A percentile compares a stretch with the other conserved stretches of the same genome.
Conservation (phyloP, 148 eudicot species). For the Tetragonia tetragonoides region DNA sequence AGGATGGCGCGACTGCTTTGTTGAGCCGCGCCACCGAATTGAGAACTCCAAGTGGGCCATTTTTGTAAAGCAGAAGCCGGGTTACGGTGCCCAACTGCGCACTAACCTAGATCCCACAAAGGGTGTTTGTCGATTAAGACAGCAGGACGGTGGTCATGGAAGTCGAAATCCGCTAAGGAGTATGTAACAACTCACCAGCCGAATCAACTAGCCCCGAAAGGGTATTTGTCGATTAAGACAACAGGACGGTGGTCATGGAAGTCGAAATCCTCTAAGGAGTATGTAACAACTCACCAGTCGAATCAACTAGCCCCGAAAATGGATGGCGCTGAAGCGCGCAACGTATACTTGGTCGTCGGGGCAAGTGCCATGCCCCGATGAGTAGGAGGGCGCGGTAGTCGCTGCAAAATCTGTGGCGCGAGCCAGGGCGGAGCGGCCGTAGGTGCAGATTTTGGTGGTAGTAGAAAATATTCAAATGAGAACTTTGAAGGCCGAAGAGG, state of each 20-base stretch:
- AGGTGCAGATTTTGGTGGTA: constrained; percentile 59
- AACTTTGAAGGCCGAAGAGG: constrained; percentile 47
- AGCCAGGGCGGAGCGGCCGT: constrained; percentile 35
- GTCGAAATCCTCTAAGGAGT: background rate
- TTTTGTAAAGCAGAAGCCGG: background rate
- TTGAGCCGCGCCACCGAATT: no score
- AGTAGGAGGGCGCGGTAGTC: no score
- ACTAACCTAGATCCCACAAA: no score
- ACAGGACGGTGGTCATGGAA: no score
- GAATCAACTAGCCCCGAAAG: background rate
- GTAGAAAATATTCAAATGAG: constrained; percentile 61
- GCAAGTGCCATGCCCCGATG: background rate
- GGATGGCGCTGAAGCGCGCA: background rate
- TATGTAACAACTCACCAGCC: background rate
- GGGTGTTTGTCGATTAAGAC: no score
- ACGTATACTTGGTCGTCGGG: background rate
- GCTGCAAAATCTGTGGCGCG: no score
- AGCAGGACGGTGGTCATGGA: no score
- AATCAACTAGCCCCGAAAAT: background rate
- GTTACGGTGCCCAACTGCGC: no score
- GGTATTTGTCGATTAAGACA: no score
- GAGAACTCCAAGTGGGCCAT: background rate
- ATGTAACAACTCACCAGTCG: background rate
- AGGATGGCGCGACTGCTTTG: no score
- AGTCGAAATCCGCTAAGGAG: background rate